These are phyloP conservation scores for Phytophthora quininea DNA, from an alignment of 352 stramenopile species.

Conservation along the genomic window DNA sequence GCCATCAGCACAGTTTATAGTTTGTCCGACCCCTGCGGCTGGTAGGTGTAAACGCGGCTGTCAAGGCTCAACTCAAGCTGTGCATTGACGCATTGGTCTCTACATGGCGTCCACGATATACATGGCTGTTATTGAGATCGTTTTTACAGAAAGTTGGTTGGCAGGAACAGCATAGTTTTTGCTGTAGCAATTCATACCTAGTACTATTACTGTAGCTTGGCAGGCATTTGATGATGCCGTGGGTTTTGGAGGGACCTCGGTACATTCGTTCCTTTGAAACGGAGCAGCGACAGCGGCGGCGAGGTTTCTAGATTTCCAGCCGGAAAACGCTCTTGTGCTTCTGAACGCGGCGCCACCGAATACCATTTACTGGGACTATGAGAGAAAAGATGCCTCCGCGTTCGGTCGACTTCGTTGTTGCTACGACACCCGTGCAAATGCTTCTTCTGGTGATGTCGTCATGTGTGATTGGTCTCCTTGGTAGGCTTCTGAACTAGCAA, in stretches of 20 bases:
- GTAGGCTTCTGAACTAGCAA: no score
- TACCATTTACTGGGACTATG: no score
- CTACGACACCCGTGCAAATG: no score
- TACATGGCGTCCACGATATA: neutral
- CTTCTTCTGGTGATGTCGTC: no score
- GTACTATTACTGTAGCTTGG: neutral
- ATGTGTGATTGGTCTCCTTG: no score
- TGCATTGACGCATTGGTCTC: neutral
- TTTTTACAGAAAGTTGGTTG: no score
- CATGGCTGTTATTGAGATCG: neutral
- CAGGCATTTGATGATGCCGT: constrained; percentile 1
- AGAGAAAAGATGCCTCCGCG: no score
- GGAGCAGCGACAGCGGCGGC: neutral
- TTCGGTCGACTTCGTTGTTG: no score
- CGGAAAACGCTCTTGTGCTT: neutral
- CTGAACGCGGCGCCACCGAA: neutral
- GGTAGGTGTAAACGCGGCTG: constrained; percentile 20
- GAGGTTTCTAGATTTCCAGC: constrained; percentile 13
- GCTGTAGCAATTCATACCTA: neutral
- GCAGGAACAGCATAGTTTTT: no score
- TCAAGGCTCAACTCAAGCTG: constrained; percentile 1
- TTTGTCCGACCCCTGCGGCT: constrained; percentile 16
- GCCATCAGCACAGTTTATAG: constrained; percentile 12
- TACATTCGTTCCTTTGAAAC: neutral
- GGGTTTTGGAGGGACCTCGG: neutral